A percentile compares a stretch with the other conserved stretches of the same genome.
phyloP scores from a whole-genome alignment of 106 monocot species.

The Amphibolis antarctica region DNA sequence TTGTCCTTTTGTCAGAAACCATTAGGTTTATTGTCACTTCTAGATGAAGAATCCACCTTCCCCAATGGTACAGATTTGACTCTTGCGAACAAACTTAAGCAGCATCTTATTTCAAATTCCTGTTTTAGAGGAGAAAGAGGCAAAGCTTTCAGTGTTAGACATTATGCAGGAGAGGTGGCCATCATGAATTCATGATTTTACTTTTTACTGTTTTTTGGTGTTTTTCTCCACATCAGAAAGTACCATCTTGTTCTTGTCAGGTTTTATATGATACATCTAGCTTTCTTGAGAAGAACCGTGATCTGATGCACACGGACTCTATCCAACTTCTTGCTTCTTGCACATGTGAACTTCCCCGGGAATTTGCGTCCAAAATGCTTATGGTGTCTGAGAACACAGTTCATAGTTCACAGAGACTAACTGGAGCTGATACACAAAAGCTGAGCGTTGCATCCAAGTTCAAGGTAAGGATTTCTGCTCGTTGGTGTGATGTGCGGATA shows the following conservation, averaged over 20 bases:
- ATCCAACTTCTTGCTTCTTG: constrained; percentile 79
- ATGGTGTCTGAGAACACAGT: constrained; percentile 28
- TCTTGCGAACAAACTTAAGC: constrained; percentile 91
- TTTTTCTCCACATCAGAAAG: background rate
- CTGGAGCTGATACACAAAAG: constrained; percentile 73
- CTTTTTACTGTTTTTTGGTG: background rate
- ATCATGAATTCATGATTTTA: background rate
- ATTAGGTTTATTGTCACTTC: constrained; percentile 78
- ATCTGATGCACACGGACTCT: constrained; percentile 79
- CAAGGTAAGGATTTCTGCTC: constrained; percentile 51
- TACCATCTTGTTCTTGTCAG: constrained; percentile 18
- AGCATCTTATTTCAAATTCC: constrained; percentile 71
- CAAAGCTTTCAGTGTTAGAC: constrained; percentile 60
- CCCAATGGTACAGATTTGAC: constrained; percentile 94
- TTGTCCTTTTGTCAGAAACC: constrained; percentile 58
- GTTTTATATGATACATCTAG: constrained; percentile 80
- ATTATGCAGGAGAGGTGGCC: constrained; percentile 96
- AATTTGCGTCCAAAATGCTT: constrained; percentile 83
- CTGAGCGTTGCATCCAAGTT: constrained; percentile 92
- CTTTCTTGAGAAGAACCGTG: constrained; percentile 95
- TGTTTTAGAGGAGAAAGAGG: constrained; percentile 91
- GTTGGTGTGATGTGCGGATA: too few species aligned
- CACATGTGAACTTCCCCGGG: constrained; percentile 63
- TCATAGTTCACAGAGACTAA: constrained; percentile 33
- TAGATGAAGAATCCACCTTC: constrained; percentile 98